Evolutionary conservation across 2,329 filamentous ascomycete species (phyloP), one percentile per base, ranked within the genome.

Genomic region (Pseudogymnoascus sp.): DNA sequence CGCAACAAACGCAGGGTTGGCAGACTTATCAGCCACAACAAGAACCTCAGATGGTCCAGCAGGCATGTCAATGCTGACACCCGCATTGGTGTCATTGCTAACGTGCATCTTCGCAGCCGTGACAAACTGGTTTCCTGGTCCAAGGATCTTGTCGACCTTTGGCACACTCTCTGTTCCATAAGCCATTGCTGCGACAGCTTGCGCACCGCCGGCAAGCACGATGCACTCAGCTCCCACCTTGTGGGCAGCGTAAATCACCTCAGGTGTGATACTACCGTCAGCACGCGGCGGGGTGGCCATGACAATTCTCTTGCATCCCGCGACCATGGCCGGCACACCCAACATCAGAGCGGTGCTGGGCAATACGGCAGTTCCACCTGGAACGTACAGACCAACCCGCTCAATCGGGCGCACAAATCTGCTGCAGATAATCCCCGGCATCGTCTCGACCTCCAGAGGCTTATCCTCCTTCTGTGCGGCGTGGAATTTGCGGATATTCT

Each of bases 91-190:
- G 74, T 99, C 95, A 76, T 99, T 99, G 76, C 89, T 91, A 46
- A 99, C 95, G 70, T 93, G 84, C 95, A 99, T 99, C 84, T 99
- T 99, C 61, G 91, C 95, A 0, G 95, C 95, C 0, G 95, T 99
- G 42, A 99, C 95, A 73, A 97, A 99, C 76, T 97, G 95, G 77
- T 99, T 99, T 37, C 95, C 95, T 2, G 95, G 95, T 0, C 95
- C 95, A 11, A 97, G 85, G 69, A 99, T 97, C 84, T 99, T 99
- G 82, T 99, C 95, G 6, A 99, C 95, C 80, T 99, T 99, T 75
- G 82, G 90, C 60, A 99, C 86, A 69, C 88, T 93, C 77, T 97
- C 89, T 0, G 95, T 99, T 59, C 95, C 95, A 77, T 99, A 99
- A 1, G 95, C 95, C 88, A 99, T 89, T 59, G 95, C 95, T 18